These are phyloP conservation scores for Psilocybe subaeruginosa DNA, from an alignment of 768 basidiomycete species.

Conservation along the genomic window DNA sequence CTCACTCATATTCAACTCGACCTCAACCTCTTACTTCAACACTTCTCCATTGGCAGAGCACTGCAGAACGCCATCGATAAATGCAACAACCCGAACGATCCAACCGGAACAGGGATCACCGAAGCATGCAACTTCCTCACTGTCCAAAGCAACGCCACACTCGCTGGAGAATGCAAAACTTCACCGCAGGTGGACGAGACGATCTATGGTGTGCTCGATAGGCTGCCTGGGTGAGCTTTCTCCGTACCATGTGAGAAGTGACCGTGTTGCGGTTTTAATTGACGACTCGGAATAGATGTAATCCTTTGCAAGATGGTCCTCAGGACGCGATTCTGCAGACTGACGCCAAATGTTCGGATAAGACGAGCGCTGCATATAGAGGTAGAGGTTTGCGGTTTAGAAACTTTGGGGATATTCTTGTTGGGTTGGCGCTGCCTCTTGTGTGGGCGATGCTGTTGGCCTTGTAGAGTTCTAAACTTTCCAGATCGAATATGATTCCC, in stretches of 20 bases:
- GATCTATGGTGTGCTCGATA: slow-evolving; percentile 25
- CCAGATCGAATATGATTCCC: too few relatives aligned
- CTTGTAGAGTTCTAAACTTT: too few relatives aligned
- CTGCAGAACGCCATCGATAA: slow-evolving; percentile 50
- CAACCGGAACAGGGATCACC: slow-evolving; percentile 37
- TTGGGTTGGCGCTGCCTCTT: too few relatives aligned
- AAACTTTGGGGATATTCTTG: too few relatives aligned
- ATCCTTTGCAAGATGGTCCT: slow-evolving; percentile 41
- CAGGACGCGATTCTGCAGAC: slow-evolving; percentile 37
- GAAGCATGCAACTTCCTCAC: slow-evolving; percentile 43
- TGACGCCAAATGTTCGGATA: slow-evolving; percentile 28
- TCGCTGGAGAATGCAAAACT: slow-evolving; percentile 34
- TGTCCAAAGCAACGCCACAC: slow-evolving; percentile 26
- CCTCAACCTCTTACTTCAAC: too few relatives aligned
- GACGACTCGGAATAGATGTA: slow-evolving; percentile 28
- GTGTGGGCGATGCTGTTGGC: too few relatives aligned
- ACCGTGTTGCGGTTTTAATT: too few relatives aligned
- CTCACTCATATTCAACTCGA: too few relatives aligned
- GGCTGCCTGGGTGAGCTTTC: slow-evolving; percentile 30
- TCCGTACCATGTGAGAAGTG: too few relatives aligned
- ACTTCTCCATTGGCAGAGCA: slow-evolving; percentile 21
- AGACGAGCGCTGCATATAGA: neutral
- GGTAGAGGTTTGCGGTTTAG: too few relatives aligned
- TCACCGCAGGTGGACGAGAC: slow-evolving; percentile 31
- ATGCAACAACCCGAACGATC: slow-evolving; percentile 42